phyloP scores from a whole-genome alignment of 768 basidiomycete genomes.

The Suillus discolor region DNA sequence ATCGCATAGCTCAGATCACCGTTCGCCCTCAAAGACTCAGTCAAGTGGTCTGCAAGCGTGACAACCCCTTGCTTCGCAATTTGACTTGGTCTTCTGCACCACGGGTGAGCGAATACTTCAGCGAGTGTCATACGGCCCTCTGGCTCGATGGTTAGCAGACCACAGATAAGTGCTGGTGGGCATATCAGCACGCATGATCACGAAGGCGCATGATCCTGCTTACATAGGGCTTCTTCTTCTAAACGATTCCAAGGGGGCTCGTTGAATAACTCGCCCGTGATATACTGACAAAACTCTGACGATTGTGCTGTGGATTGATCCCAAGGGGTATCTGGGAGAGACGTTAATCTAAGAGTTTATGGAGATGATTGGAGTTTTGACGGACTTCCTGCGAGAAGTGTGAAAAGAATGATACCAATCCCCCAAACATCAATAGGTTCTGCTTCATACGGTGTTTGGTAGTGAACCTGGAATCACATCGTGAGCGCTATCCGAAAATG shows the following conservation, averaged over 20 bases:
- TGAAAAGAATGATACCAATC: constrained; percentile 91
- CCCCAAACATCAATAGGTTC: constrained; percentile 98
- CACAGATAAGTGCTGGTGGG: constrained; percentile 67
- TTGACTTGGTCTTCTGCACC: constrained; percentile 78
- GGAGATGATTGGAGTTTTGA: constrained; percentile 18
- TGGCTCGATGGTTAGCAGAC: constrained; percentile 75
- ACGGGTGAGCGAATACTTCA: constrained; percentile 62
- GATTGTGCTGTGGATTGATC: constrained; percentile 85
- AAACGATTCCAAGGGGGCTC: constrained; percentile 83
- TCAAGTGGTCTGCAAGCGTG: constrained; percentile 70
- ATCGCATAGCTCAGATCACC: constrained; percentile 79
- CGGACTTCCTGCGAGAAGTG: constrained; percentile 88
- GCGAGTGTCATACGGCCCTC: constrained; percentile 63
- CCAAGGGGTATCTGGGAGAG: constrained; percentile 88
- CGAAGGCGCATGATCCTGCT: constrained; percentile 24
- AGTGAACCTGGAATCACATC: constrained; percentile 54
- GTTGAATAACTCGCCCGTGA: constrained; percentile 70
- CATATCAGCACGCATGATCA: neutral
- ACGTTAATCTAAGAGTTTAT: neutral
- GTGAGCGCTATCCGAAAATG: neutral
- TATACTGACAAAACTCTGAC: constrained; percentile 78
- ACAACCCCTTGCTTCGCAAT: constrained; percentile 52
- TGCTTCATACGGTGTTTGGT: constrained; percentile 72
- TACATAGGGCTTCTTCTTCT: constrained; percentile 59
- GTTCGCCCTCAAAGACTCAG: constrained; percentile 60